Base-by-base conservation (phyloP, 1,284 basidiomycete species). In the Ustilago curta region DNA sequence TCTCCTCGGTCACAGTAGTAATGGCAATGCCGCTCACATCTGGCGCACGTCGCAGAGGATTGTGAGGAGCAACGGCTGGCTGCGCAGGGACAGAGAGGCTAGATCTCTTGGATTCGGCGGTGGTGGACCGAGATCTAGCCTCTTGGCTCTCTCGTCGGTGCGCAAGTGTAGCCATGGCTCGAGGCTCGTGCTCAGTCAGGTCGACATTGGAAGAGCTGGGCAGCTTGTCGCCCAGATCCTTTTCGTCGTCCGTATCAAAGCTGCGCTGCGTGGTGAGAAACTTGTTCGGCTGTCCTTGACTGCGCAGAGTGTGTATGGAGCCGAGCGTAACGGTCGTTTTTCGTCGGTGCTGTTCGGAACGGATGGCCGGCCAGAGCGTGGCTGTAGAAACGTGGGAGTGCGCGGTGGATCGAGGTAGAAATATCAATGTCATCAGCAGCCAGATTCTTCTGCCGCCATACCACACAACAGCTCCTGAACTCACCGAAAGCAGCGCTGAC, bases 291-390 rank as follows among this genome's bases (percentile, higher is more conserved):
- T 47, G 51, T 21, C 51, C 63, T 43, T 65, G 56, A 43, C 56
- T 65, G n/a, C 56, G 63, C 29, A 65, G 37, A 5, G 57, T 65
- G 25, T 59, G 63, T 29, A 59, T 29, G 3, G 56, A 45, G 12
- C 25, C 16, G 12, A 43, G 48, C 12, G 35, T 7, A 11, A 18
- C 9, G 2, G 47, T 50, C 42, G 47, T 47, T 16, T 50, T 35
- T 6, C 27, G 45, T 37, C 63, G 63, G 31, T 51, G 51, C 29
- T 49, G 51, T 18, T 66, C 69, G 2, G 69, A 53, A 8, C 63
- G 53, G 27, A 71, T 67, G 3, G 63, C 69, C 2, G 69, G 63
- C 69, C 57, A 71, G 40, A 71, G 53, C 3, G 63, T 61, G 12
- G 69, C 66, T 62, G 25, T 19, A 11, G 2, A 11, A 21, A n/a